These are phyloP conservation scores for Psilocybe mexicana DNA, from an alignment of 1,284 basidiomycete genomes.

Conservation along the genomic window DNA sequence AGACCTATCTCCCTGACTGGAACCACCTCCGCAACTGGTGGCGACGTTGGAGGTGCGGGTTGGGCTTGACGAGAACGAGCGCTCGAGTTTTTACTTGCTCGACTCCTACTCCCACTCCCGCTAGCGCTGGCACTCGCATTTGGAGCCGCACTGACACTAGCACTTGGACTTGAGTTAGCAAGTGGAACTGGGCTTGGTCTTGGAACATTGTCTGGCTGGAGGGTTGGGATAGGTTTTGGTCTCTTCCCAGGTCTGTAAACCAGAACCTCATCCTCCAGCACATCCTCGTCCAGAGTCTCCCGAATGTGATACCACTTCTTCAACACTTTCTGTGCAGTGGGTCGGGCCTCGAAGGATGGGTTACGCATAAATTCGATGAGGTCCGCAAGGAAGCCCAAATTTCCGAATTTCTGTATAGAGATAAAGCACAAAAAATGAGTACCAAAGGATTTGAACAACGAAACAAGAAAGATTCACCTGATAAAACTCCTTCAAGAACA, in stretches of 20 bases:
- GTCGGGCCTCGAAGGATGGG: constrained; percentile 23
- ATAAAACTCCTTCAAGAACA: constrained; percentile 27
- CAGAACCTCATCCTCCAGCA: constrained; percentile 14
- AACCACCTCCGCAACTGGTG: too few relatives aligned
- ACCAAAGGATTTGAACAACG: not conserved
- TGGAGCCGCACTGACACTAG: too few relatives aligned
- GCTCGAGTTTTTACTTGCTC: too few relatives aligned
- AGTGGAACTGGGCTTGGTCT: too few relatives aligned
- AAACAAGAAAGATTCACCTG: constrained; percentile 14
- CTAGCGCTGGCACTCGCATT: too few relatives aligned
- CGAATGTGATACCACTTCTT: constrained; percentile 22
- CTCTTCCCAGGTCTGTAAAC: not conserved
- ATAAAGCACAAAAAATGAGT: not conserved
- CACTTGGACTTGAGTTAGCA: too few relatives aligned
- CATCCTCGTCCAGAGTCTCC: constrained; percentile 15
- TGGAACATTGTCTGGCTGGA: too few relatives aligned
- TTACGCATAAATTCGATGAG: constrained; percentile 21
- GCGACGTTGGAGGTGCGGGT: too few relatives aligned
- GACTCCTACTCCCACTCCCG: too few relatives aligned
- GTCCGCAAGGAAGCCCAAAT: not conserved
- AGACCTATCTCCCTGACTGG: too few relatives aligned
- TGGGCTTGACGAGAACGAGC: too few relatives aligned
- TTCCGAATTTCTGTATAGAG: not conserved
- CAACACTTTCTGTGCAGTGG: constrained; percentile 22
- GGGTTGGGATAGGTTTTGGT: too few relatives aligned